These are phyloP conservation scores for Neurospora sublineolata DNA, from an alignment of 495 filamentous ascomycete genomes.

Conservation along the genomic window DNA sequence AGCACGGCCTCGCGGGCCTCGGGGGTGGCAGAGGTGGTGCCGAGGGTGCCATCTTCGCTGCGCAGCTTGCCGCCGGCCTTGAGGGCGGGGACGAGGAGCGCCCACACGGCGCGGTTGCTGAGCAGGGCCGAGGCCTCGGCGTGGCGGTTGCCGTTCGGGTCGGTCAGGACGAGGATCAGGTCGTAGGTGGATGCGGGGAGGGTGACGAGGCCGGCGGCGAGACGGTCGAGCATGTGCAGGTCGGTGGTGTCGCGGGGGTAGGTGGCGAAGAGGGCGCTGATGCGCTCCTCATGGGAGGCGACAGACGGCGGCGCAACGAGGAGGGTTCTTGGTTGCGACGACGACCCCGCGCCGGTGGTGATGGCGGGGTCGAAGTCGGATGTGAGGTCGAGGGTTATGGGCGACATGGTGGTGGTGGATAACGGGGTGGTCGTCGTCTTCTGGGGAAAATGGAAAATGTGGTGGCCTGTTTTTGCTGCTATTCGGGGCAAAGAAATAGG, in stretches of 20 bases:
- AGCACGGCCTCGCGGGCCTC: constrained; percentile 63
- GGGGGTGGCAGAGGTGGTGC: constrained; percentile 26
- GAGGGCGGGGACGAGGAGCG: constrained; percentile 52
- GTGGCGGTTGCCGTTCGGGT: constrained; percentile 50
- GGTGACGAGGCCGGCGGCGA: constrained; percentile 68
- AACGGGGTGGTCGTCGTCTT: not conserved
- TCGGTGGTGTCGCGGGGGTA: constrained; percentile 62
- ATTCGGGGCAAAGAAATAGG: not conserved
- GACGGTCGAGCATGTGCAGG: constrained; percentile 95
- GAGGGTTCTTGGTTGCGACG: constrained; percentile 31
- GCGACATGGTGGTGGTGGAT: constrained; percentile 12
- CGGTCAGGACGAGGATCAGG: constrained; percentile 70
- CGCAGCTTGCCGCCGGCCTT: constrained; percentile 59
- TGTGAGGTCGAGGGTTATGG: constrained; percentile 16
- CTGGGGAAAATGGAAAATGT: not conserved
- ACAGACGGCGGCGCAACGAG: constrained; percentile 44
- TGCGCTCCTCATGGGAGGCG: constrained; percentile 35
- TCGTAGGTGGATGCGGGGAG: constrained; percentile 74
- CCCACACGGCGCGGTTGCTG: constrained; percentile 56
- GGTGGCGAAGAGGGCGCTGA: constrained; percentile 35
- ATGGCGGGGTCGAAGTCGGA: constrained; percentile 19
- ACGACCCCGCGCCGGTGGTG: constrained; percentile 5
- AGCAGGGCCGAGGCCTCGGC: constrained; percentile 47
- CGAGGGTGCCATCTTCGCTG: constrained; percentile 55
- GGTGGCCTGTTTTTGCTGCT: not conserved